These are phyloP conservation scores for Parmales sp. DNA, from an alignment of 108 stramenopile genomes.

Conservation along the genomic window DNA sequence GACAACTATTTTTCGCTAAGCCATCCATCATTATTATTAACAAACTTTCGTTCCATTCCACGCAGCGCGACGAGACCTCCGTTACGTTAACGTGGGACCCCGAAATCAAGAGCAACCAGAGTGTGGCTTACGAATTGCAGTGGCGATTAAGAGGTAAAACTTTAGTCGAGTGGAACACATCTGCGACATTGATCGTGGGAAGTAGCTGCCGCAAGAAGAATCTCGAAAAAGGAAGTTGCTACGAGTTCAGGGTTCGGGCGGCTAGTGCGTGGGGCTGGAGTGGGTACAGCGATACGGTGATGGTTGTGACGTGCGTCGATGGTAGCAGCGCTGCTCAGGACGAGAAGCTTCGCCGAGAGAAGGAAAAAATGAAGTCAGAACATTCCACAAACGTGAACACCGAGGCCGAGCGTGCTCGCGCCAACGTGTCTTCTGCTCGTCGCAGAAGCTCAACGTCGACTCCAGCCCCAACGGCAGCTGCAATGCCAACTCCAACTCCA, in stretches of 20 bases:
- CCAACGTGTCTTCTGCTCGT: no score
- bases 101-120: not conserved
- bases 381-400: no score
- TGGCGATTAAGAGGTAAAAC: constrained; percentile 22
- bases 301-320: constrained; percentile 18
- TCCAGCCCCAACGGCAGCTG: not conserved
- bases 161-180: constrained; percentile 20
- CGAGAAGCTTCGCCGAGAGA: no score
- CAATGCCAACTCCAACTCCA: not conserved
- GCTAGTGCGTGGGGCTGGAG: constrained; percentile 31
- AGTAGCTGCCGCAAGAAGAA: constrained; percentile 25
- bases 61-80: constrained; percentile 16
- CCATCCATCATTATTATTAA: no score
- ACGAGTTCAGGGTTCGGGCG: constrained; percentile 29
- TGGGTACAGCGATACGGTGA: constrained; percentile 19
- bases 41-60: no score
- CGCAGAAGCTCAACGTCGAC: no score
- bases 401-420: no score
- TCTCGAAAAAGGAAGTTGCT: constrained; percentile 14
- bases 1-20: constrained; percentile 21
- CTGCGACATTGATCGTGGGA: constrained; percentile 19
- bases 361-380: no score
- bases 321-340: not conserved
- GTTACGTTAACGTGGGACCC: constrained; percentile 24
- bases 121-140: constrained; percentile 28